A percentile compares a stretch with the other conserved stretches of the same genome.
Evolutionary conservation across 2,329 filamentous ascomycete species (phyloP).

Genomic region (Didymella pinodella): DNA sequence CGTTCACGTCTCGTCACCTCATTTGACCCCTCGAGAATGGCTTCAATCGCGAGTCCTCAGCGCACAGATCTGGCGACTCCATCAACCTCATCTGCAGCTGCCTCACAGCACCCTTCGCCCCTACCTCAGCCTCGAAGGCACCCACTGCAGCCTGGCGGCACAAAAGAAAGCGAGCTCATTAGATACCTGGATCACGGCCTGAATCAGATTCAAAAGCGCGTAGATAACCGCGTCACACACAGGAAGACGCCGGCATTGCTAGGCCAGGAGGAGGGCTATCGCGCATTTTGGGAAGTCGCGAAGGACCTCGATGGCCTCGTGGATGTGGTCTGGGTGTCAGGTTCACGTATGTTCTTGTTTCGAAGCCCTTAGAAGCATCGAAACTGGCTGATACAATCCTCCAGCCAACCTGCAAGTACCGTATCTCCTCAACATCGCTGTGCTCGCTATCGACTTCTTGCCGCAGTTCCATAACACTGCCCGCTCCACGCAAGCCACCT

Average conservation of each 20-base stretch:
- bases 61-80: slow-evolving; percentile 52
- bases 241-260: slow-evolving; percentile 56
- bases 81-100: slow-evolving; percentile 56
- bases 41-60: slow-evolving; percentile 14
- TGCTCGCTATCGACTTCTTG: slow-evolving; percentile 75
- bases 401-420: slow-evolving; percentile 81
- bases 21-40: slow-evolving; percentile 18
- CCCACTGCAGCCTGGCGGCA: slow-evolving; percentile 63
- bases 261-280: slow-evolving; percentile 60
- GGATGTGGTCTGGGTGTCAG: slow-evolving; percentile 85
- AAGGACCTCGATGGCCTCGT: slow-evolving; percentile 77
- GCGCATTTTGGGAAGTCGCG: slow-evolving; percentile 73
- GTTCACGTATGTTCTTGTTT: slow-evolving; percentile 72
- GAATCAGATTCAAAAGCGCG: slow-evolving; percentile 37
- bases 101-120: slow-evolving; percentile 51
- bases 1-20: neutral
- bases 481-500: slow-evolving; percentile 69
- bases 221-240: slow-evolving; percentile 50
- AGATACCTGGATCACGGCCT: slow-evolving; percentile 64
- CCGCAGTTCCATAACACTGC: slow-evolving; percentile 74
- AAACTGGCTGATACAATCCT: slow-evolving; percentile 8
- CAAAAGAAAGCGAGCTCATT: slow-evolving; percentile 66
- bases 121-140: slow-evolving; percentile 62
- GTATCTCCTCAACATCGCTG: slow-evolving; percentile 80
- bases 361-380: too few relatives aligned